Percentiles rank a stretch among this genome's conserved stretches.
phyloP scores from a whole-genome alignment of 2,329 filamentous ascomycete species.

The Verticillium tricorpus region DNA sequence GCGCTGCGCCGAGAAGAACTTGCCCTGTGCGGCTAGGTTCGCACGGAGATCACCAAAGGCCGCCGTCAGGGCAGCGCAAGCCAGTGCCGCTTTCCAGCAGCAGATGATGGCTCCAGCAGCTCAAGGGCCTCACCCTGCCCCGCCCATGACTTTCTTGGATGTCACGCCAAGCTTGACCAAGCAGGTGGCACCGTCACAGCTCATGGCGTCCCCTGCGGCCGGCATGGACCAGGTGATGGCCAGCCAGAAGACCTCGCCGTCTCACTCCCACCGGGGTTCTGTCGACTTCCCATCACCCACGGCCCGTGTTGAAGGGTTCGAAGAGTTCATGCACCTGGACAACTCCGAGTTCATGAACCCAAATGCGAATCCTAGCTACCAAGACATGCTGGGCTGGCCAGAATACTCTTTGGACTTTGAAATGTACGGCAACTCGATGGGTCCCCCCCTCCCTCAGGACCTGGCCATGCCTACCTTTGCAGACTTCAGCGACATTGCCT shows the following conservation, averaged over 20 bases:
- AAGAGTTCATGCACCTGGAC: constrained; percentile 37
- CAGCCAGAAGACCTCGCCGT: constrained; percentile 22
- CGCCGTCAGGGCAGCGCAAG: constrained; percentile 37
- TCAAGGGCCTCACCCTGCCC: constrained; percentile 12
- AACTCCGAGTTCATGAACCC: constrained; percentile 26
- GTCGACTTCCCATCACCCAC: constrained; percentile 31
- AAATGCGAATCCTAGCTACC: constrained; percentile 27
- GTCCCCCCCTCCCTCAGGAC: constrained; percentile 24
- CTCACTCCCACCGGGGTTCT: constrained; percentile 27
- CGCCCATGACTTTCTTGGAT: constrained; percentile 32
- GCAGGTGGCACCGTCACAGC: constrained; percentile 16
- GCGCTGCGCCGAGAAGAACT: constrained; percentile 29
- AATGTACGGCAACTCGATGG: constrained; percentile 28
- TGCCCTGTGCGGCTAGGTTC: constrained; percentile 38
- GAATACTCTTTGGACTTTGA: constrained; percentile 40
- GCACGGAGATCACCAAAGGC: constrained; percentile 47
- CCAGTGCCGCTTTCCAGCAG: constrained; percentile 26
- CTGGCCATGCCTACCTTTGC: constrained; percentile 30
- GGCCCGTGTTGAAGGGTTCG: constrained; percentile 29
- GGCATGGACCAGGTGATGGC: constrained; percentile 27
- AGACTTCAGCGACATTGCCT: constrained; percentile 36
- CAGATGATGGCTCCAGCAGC: constrained; percentile 12
- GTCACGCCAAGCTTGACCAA: constrained; percentile 22
- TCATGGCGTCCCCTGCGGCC: constrained; percentile 22
- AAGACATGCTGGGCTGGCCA: constrained; percentile 39